These are phyloP conservation scores for Botryobasidium botryosum DNA, from an alignment of 768 basidiomycete genomes.

Conservation along the genomic window DNA sequence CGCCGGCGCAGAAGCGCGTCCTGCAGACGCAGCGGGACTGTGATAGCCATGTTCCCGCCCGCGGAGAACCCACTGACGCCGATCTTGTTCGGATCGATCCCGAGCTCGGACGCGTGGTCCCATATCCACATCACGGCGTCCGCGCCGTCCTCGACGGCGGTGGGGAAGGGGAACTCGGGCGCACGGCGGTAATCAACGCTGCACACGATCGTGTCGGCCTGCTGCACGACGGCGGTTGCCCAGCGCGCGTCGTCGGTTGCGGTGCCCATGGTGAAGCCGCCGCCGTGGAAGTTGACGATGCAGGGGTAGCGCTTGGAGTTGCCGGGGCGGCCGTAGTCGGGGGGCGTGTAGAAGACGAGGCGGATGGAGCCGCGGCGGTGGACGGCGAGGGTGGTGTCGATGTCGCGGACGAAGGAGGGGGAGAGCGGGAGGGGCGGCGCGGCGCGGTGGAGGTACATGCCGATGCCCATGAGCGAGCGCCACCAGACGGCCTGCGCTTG, in stretches of 20 bases:
- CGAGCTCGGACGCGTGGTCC: constrained; percentile 8
- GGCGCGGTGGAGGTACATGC: constrained; percentile 8
- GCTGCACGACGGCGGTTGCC: constrained; percentile 7
- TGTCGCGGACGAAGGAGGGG: constrained; percentile 1
- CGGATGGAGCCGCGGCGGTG: neutral
- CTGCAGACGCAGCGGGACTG: constrained; percentile 10
- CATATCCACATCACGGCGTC: constrained; percentile 13
- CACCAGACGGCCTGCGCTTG: constrained; percentile 5
- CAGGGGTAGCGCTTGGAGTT: constrained; percentile 2
- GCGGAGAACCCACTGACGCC: neutral
- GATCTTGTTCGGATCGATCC: neutral
- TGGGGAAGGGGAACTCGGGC: constrained; percentile 16
- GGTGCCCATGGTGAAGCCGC: neutral
- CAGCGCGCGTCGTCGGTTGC: constrained; percentile 14
- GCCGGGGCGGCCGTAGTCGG: neutral
- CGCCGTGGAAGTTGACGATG: constrained; percentile 10
- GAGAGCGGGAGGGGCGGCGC: constrained; percentile 1
- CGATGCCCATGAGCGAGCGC: constrained; percentile 7
- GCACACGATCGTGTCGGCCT: constrained; percentile 11
- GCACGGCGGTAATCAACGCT: constrained; percentile 16
- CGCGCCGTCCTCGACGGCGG: constrained; percentile 15
- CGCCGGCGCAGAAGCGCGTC: constrained; percentile 8
- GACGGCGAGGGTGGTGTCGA: constrained; percentile 4
- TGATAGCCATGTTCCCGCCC: neutral
- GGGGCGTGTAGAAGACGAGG: constrained; percentile 8